Base-by-base conservation (phyloP, 148 eudicot species). In the Mesembryanthemum crystallinum region DNA sequence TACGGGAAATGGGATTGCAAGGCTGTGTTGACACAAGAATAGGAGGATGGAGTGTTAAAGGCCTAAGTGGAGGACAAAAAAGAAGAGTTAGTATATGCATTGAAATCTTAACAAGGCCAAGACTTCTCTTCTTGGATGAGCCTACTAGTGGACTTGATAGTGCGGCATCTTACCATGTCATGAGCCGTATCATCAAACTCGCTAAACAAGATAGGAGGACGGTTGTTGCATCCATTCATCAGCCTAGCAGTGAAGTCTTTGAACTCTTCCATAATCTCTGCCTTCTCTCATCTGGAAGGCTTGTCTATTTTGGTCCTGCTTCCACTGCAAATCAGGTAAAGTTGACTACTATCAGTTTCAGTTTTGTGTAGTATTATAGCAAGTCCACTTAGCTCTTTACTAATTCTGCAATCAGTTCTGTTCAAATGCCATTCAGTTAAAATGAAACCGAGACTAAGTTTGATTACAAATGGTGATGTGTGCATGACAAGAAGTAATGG, bases 121-220 rank as follows among this genome's bases (percentile, higher is more conserved):
- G 74, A 33, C 89, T 90, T 15, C 86, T 93, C n/a, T 89, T 93
- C 73, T 84, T 93, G 2, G 96, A 91, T 32, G 96, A 93, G 83
- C 98, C 96, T 1, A 93, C 98, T 0, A 93, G 96, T 54, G 98
- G 98, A 2, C 86, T 93, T 66, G 98, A 93, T 47, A 93, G 87
- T 55, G 95, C 97, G 0, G 95, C 97, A 0, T 88, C 97, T 3
- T 92, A 87, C 83, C 83, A 86, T 79, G 97, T 92, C 60, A 84
- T 92, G 82, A 88, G 79, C 14, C 73, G 85, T 6, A 80, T 89
- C 62, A 73, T 81, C 12, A 75, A 75, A 7, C 85, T 85, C 21
- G 89, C 81, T 24, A 69, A 69, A 20, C 78, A 67, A 2, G 86
- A 89, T 52, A 71, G 77, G 33, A 87, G 79, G 37, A 89, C 92